Evolutionary conservation across 148 eudicot genomes (phyloP), one percentile per base, ranked within the genome.

Genomic region (Vaccinium macrocarpon): DNA sequence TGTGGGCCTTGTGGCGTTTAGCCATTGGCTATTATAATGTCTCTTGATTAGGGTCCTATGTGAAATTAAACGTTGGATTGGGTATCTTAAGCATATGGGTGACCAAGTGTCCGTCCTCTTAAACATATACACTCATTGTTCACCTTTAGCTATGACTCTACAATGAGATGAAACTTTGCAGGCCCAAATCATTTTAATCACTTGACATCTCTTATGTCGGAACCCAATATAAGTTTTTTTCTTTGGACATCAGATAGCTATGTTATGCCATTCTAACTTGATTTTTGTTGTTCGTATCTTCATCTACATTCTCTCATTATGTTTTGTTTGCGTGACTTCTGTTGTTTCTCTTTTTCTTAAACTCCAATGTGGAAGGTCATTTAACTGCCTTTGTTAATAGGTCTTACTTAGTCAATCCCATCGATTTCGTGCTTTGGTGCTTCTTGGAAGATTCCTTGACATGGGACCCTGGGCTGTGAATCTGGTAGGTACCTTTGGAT

Each of bases 391-490:
- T 85, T 38, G 83, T 0, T 21, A 76, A 23, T 81, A 97, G 99
- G 99, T 97, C 73, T 90, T 97, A 85, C 99, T 95, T 83, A 97
- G 99, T 90, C 99, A 93, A 86, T 90, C 92, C 87, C 98, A 93
- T 88, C 92, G 99, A 38, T 95, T 92, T 83, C 98, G 95, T 83
- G 99, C 99, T 49, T 88, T 97, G 91, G 97, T 97, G 84, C 98
- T 97, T 82, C 96, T 97, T 85, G 99, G 99, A 84, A 91, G 99
- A 89, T 97, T 95, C 88, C 94, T 97, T 55, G 99, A 97, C 86
- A 97, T 97, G 99, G 99, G 99, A 46, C 92, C 97, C 27, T 97
- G 99, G 99, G 99, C 99, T 81, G 99, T 97, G 59, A 94, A 97
- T 89, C 91, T 95, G 99, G 99, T 97, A 92, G 27, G 73, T 86